Evolutionary conservation across 306 rosid species (phyloP), one percentile per base, ranked within the genome.

Genomic region (Luffa acutangula): DNA sequence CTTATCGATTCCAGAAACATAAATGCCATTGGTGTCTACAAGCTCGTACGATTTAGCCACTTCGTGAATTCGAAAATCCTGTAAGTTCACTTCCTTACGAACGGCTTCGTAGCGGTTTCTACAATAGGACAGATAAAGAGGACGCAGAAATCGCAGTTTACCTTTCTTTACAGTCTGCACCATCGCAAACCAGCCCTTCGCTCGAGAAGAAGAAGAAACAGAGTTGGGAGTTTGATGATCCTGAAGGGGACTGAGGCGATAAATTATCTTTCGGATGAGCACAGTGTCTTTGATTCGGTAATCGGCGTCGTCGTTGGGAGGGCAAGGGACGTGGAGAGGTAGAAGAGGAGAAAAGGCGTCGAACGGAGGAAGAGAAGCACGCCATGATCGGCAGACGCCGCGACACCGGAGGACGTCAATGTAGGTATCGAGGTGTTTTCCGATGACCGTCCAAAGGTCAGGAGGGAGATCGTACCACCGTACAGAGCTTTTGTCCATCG

Each of bases 391-490:
- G 48, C 87, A 88, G 18, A 80, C 74, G 14, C 84, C 78, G 62
- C 89, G 85, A 56, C 83, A 86, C 12, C 85, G 84, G 77, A 86
- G 79, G 39, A 73, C 37, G 17, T 86, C 88, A 31, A 82, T 48
- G 20, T 33, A 45, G 34, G 53, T 59, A 34, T 67, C 36, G 13
- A 87, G 77, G 14, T 45, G 56, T 63, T 70, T 63, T 20, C 78
- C 82, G 59, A 87, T 76, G 33, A 5, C 36, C 0, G 80, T 21
- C 81, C 81, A 87, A 2, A 87, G 76, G 7, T 85, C 87, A 10
- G 18, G 9, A 0, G 81, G 88, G 31, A 87, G 85, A 63, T 76
- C 75, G 36, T 75, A 80, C 83, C 90, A 82, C 1, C 48, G 65
- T 8, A 39, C 78, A 46, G 4, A 33, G 41, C 3, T 62, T 8